Percentiles rank a stretch among this genome's conserved stretches.
Conservation (phyloP, 2,329 filamentous ascomycete genomes). For the Curvularia sp. region DNA sequence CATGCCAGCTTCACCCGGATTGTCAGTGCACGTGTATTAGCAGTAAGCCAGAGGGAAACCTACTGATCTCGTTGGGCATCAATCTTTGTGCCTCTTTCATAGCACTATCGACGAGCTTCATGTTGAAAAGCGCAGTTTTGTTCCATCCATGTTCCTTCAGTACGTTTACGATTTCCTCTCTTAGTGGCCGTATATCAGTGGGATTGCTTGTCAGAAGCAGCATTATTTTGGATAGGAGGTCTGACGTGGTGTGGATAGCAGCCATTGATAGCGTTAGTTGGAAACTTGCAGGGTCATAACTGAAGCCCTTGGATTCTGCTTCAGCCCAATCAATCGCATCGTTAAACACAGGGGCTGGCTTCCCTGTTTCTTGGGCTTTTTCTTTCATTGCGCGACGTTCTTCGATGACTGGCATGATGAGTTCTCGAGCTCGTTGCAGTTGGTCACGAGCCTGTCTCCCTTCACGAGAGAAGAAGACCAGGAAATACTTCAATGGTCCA, state of each 20-base stretch:
- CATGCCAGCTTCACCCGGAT: background rate
- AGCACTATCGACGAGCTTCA: slow-evolving; percentile 2
- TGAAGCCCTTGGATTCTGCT: background rate
- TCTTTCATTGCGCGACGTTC: background rate
- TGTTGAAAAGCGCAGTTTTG: background rate
- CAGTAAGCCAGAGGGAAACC: background rate
- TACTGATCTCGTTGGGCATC: background rate
- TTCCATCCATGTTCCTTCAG: background rate
- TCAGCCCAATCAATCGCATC: slow-evolving; percentile 2
- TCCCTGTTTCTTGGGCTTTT: background rate
- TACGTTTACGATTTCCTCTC: background rate
- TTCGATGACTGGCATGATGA: background rate
- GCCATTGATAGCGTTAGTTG: background rate
- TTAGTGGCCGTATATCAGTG: background rate
- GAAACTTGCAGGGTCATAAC: background rate
- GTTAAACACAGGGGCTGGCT: background rate
- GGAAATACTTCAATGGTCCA: too few relatives aligned
- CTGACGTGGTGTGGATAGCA: slow-evolving; percentile 3
- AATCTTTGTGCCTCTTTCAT: slow-evolving; percentile 1
- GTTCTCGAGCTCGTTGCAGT: background rate
- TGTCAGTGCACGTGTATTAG: background rate
- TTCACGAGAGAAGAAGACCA: background rate
- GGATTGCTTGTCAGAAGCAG: background rate
- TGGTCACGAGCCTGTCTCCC: background rate
- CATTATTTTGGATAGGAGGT: background rate